Percentiles rank a stretch among this genome's conserved stretches.
Conservation (phyloP, 164 flowering plant genomes). For the Santalum album region DNA sequence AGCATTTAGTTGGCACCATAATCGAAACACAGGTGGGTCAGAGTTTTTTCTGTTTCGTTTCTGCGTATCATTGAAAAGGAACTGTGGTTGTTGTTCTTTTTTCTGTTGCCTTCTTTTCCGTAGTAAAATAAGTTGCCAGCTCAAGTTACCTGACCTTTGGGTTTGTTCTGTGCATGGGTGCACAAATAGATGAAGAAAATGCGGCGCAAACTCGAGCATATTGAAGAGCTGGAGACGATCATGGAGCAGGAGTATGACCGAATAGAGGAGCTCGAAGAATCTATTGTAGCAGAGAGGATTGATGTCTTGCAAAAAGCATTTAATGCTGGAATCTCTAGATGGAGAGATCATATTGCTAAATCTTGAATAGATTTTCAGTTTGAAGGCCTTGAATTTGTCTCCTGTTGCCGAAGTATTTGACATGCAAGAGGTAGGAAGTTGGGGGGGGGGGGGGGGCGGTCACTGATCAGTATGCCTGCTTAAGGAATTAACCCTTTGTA, state of each 20-base stretch:
- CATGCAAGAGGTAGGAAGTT: too few relatives aligned
- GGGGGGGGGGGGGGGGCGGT: too few relatives aligned
- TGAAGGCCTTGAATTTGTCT: too few relatives aligned
- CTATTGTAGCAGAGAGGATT: constrained; percentile 43
- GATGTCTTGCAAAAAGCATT: constrained; percentile 29
- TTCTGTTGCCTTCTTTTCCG: not conserved
- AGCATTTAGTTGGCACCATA: constrained; percentile 50
- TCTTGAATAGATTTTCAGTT: not conserved
- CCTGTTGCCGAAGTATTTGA: too few relatives aligned
- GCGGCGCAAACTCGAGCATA: constrained; percentile 49
- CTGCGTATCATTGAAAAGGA: too few relatives aligned
- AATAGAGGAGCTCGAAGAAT: constrained; percentile 47
- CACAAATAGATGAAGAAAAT: constrained; percentile 56
- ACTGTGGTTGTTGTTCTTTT: not conserved
- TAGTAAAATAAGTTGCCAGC: not conserved
- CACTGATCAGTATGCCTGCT: too few relatives aligned
- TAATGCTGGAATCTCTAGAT: constrained; percentile 47
- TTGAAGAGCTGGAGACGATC: constrained; percentile 58
- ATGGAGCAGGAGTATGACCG: constrained; percentile 62
- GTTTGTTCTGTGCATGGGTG: not conserved
- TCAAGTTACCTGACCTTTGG: not conserved
- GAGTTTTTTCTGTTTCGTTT: not conserved
- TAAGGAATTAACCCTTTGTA: too few relatives aligned
- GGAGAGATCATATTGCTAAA: constrained; percentile 28
- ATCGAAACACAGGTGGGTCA: constrained; percentile 70